Conservation (phyloP, 345 rosid species). For the Lumnitzera racemosa region DNA sequence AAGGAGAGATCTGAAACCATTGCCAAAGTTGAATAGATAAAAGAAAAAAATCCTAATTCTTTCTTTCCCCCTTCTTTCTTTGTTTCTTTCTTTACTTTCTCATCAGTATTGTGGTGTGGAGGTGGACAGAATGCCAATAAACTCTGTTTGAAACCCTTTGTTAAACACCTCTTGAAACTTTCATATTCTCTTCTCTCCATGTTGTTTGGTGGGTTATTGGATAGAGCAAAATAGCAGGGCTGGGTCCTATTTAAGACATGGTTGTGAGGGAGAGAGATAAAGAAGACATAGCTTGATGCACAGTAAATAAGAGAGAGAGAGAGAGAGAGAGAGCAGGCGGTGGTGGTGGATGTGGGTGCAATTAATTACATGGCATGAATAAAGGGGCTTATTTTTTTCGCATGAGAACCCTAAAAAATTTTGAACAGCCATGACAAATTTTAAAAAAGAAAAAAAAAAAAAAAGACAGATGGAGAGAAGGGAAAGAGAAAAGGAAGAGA, state of each 20-base stretch:
- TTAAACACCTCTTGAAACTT: conserved; percentile 52
- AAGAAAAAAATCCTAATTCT: background rate
- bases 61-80: background rate
- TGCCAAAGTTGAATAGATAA: background rate
- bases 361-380: too few relatives aligned
- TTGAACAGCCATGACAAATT: conserved; percentile 26
- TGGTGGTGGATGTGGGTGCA: too few relatives aligned
- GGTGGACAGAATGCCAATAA: conserved; percentile 99
- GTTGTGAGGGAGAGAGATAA: background rate
- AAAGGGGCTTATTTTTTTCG: too few relatives aligned
- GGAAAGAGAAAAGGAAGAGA: conserved; percentile 6
- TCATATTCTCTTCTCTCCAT: background rate
- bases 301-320: conserved; percentile 38
- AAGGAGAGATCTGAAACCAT: background rate
- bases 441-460: background rate
- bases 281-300: background rate
- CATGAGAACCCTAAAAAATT: too few relatives aligned
- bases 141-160: conserved; percentile 85
- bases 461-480: background rate
- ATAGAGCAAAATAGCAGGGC: background rate
- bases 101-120: conserved; percentile 21
- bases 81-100: background rate
- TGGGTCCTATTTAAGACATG: conserved; percentile 28
- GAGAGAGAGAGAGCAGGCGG: background rate
- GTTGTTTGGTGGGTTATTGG: background rate